Evolutionary conservation across 2,329 filamentous ascomycete species (phyloP), one percentile per base, ranked within the genome.

Genomic region (Hypoxylon rubiginosum): DNA sequence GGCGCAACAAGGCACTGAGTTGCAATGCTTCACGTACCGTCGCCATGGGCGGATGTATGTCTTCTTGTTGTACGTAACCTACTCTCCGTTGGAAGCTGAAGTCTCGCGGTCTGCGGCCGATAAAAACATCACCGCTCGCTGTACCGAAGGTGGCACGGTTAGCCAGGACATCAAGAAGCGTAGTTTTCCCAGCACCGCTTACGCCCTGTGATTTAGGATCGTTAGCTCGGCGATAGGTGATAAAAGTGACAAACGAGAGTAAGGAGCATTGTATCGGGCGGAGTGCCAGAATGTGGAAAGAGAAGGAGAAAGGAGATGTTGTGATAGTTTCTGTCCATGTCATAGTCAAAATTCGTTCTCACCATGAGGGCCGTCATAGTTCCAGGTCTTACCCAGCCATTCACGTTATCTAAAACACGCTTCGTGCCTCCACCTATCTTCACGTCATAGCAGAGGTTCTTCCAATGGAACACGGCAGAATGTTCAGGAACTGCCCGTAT

Each of bases 31-130:
- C 94, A 63, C 94, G 89, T 26, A 97, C 93, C 0, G 94, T 97
- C 0, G 90, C 88, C 0, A 93, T 97, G 58, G 90, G 84, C 41
- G 96, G 83, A 24, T 24, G 21, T 24, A 24, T 24, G 76, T 97
- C 92, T n/a, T n/a, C n/a, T 77, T 97, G 94, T 75, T 97, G 92
- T 28, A 93, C 94, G 72, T 97, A 97, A 52, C 93, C 94, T 0
- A 92, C 95, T 81, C 94, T 94, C 69, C 94, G 91, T 77, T 97
- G 93, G 84, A 97, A 97, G 0, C 91, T 92, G 43, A 84, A 85
- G 68, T 95, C 92, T n/a, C n/a, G n/a, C n/a, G n/a, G n/a, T n/a
- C n/a, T n/a, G n/a, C n/a, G n/a, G n/a, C n/a, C 46, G 11, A 89
- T 84, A 15, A 85, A 78, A 89, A 97, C 94, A 72, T 94, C 90